Base-by-base conservation (phyloP, 257 asterid genomes). In the Ilex aquifolium region DNA sequence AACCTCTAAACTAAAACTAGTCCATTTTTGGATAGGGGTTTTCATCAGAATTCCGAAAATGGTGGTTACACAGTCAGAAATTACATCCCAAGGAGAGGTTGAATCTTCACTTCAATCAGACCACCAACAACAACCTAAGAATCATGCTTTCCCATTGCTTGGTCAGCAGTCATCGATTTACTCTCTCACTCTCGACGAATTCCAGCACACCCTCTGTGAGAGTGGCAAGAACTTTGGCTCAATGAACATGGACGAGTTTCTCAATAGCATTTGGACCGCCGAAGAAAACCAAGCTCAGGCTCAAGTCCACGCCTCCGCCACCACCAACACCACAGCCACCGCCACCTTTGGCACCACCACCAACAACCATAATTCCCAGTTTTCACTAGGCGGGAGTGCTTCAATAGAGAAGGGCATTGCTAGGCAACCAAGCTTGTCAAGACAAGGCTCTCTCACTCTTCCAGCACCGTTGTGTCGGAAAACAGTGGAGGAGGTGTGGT, bases 241-340 rank as follows among this genome's bases (percentile, higher is more conserved):
- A 0, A 88, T 91, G 96, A 91, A 88, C 72, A 90, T 90, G 97
- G 97, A 90, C 13, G 97, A 90, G 57, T 90, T 90, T 77, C 85
- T 90, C 69, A 91, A 84, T 73, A 88, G 89, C 80, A 85, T 88
- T 62, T 91, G 96, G 95, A 85, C 84, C 0, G 96, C 96, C 1
- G 96, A 91, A 65, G 97, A 91, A 62, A 81, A 83, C 57, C 93
- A 83, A 55, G 85, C 86, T 3, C 90, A 81, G 3, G 76, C 69
- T 0, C 77, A 76, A 6, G 40, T 16, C 2, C 83, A 81, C 1
- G 30, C 46, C n/a, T 54, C 62, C 31, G 6, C 62, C 60, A 36
- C 32, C 42, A 32, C 36, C 53, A 61, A 13, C 29, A 16, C 27
- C 27, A 21, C 27, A 21, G 27, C 27, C 27, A 21, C 27, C 27